These are phyloP conservation scores for Calonectria henricotiae DNA, from an alignment of 2,329 filamentous ascomycete genomes.

Conservation along the genomic window DNA sequence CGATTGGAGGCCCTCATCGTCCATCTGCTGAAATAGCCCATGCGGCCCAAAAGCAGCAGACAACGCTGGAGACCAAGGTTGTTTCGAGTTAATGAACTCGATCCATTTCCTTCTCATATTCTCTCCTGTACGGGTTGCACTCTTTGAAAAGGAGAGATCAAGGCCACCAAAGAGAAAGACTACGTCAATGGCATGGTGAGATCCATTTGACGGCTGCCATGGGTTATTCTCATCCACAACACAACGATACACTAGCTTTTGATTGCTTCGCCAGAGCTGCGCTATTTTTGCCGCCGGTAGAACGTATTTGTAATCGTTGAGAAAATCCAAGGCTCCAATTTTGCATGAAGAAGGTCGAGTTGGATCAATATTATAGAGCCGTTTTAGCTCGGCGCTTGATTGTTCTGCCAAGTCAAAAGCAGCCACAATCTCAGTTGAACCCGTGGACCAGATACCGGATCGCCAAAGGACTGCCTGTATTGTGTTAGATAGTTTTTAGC, in stretches of 20 bases:
- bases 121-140: conserved; percentile 55
- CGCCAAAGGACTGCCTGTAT: conserved; percentile 63
- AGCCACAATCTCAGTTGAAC: conserved; percentile 55
- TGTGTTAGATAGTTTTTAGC: neutral
- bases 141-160: conserved; percentile 57
- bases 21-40: conserved; percentile 58
- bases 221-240: conserved; percentile 65
- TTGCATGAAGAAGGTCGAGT: conserved; percentile 60
- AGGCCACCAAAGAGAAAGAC: conserved; percentile 62
- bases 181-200: conserved; percentile 66
- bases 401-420: conserved; percentile 57
- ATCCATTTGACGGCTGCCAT: conserved; percentile 63
- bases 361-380: conserved; percentile 59
- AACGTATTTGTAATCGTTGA: conserved; percentile 56
- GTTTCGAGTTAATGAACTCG: conserved; percentile 57
- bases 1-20: conserved; percentile 52
- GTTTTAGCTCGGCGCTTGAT: conserved; percentile 55
- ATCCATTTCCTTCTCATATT: conserved; percentile 62
- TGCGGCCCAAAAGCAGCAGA: conserved; percentile 59
- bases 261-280: conserved; percentile 39
- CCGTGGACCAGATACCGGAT: conserved; percentile 59
- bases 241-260: conserved; percentile 59
- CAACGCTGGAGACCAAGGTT: conserved; percentile 56
- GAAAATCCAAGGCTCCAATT: conserved; percentile 60
- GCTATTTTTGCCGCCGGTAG: conserved; percentile 50